Evolutionary conservation across 371 early-diverging fungal genomes (phyloP).

Genomic region (Syncephalis plumigaleata): DNA sequence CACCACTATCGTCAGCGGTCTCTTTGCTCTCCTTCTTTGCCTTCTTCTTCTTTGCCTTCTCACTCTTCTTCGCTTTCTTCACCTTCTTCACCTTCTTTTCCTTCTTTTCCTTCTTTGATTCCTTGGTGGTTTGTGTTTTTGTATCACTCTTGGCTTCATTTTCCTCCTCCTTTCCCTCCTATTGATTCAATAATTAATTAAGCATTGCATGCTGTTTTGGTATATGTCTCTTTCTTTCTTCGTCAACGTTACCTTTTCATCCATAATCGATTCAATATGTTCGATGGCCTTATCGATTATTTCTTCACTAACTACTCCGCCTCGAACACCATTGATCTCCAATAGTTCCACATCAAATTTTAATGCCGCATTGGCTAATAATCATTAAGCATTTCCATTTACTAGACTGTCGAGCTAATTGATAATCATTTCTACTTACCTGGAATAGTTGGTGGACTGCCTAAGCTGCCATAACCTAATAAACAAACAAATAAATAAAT

Average conservation of each 20-base stretch:
- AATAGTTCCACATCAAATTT: slow-evolving; percentile 46
- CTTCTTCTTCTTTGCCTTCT: neutral
- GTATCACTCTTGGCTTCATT: too few relatives aligned
- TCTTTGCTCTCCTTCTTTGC: slow-evolving; percentile 3
- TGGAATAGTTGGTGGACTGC: slow-evolving; percentile 36
- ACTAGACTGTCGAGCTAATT: too few relatives aligned
- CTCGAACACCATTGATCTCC: slow-evolving; percentile 13
- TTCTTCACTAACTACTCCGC: neutral
- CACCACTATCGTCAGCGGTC: neutral
- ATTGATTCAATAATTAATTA: too few relatives aligned
- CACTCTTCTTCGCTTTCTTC: neutral
- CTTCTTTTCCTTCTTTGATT: neutral
- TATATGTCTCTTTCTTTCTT: too few relatives aligned
- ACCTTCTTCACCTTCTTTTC: neutral
- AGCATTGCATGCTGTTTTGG: too few relatives aligned
- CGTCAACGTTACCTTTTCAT: too few relatives aligned
- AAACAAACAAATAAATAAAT: too few relatives aligned
- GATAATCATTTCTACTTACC: too few relatives aligned
- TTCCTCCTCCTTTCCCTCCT: too few relatives aligned
- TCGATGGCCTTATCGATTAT: too few relatives aligned
- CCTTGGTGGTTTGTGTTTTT: neutral
- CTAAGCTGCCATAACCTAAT: slow-evolving; percentile 32
- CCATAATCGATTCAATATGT: too few relatives aligned
- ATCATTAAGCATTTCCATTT: too few relatives aligned
- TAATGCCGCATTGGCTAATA: slow-evolving; percentile 28